phyloP scores from a whole-genome alignment of 306 rosid genomes.

The Begonia fuchsioides region DNA sequence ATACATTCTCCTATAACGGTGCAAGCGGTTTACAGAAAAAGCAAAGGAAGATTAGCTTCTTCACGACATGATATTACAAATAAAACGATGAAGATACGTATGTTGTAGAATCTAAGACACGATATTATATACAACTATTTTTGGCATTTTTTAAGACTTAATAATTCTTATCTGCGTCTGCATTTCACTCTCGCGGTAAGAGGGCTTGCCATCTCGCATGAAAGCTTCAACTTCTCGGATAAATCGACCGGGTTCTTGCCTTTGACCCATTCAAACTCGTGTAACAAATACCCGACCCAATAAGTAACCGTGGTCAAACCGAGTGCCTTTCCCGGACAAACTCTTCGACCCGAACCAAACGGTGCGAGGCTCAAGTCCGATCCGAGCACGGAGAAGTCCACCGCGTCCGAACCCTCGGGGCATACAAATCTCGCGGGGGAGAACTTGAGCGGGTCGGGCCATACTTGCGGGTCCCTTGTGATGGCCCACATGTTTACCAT shows the following conservation, averaged over 20 bases:
- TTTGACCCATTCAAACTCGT: constrained; percentile 48
- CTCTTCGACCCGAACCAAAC: constrained; percentile 73
- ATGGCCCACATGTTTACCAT: constrained; percentile 97
- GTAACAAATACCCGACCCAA: constrained; percentile 66
- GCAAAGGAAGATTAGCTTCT: too few relatives aligned
- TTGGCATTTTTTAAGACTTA: not conserved
- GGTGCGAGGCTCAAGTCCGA: constrained; percentile 82
- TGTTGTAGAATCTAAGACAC: too few relatives aligned
- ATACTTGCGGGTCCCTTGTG: constrained; percentile 44
- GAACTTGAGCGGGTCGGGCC: constrained; percentile 52
- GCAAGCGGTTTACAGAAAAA: too few relatives aligned
- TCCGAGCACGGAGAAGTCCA: constrained; percentile 50
- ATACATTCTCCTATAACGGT: too few relatives aligned
- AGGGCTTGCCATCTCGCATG: constrained; percentile 83
- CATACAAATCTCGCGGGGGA: constrained; percentile 42
- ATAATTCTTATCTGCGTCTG: constrained; percentile 17
- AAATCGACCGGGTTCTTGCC: constrained; percentile 31
- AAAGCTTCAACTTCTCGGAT: constrained; percentile 50
- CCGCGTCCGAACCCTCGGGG: not conserved
- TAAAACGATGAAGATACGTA: too few relatives aligned
- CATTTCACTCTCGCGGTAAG: constrained; percentile 24
- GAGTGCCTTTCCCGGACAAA: constrained; percentile 58
- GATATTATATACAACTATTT: not conserved
- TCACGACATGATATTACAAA: too few relatives aligned
- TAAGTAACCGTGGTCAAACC: constrained; percentile 42